Conservation (phyloP, 768 basidiomycete species). For the Amanita jacksonii region DNA sequence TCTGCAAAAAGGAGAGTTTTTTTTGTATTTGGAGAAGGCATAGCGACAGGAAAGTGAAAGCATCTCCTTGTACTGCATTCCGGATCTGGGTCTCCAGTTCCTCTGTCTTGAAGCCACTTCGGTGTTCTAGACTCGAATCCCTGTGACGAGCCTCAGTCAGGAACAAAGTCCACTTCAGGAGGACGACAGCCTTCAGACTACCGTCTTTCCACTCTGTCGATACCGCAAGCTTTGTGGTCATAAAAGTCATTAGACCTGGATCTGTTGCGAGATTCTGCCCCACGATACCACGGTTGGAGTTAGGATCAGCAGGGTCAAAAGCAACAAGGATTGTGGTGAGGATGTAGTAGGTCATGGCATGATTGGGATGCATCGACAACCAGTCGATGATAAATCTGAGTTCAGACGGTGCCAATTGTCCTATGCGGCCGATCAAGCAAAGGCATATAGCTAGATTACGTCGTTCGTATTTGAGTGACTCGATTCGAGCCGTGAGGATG, state of each 20-base stretch:
- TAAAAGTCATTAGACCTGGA: slow-evolving; percentile 36
- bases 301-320: slow-evolving; percentile 58
- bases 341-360: slow-evolving; percentile 60
- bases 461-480: slow-evolving; percentile 68
- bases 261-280: slow-evolving; percentile 43
- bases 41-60: slow-evolving; percentile 63
- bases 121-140: slow-evolving; percentile 54
- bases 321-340: slow-evolving; percentile 54
- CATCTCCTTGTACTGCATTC: slow-evolving; percentile 76
- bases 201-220: slow-evolving; percentile 56
- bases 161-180: slow-evolving; percentile 87
- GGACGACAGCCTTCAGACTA: slow-evolving; percentile 59
- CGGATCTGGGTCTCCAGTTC: slow-evolving; percentile 75
- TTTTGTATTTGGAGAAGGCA: slow-evolving; percentile 48
- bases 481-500: slow-evolving; percentile 56
- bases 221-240: slow-evolving; percentile 48
- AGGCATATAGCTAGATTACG: slow-evolving; percentile 56
- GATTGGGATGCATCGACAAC: slow-evolving; percentile 55
- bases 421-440: slow-evolving; percentile 52
- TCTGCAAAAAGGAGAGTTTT: slow-evolving; percentile 25
- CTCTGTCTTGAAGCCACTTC: slow-evolving; percentile 61
- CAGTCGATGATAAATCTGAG: slow-evolving; percentile 61
- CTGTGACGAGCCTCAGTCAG: slow-evolving; percentile 67
- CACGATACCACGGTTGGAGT: slow-evolving; percentile 29
- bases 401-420: slow-evolving; percentile 50